phyloP scores from a whole-genome alignment of 768 basidiomycete genomes.

The Crassisporium funariophilum region DNA sequence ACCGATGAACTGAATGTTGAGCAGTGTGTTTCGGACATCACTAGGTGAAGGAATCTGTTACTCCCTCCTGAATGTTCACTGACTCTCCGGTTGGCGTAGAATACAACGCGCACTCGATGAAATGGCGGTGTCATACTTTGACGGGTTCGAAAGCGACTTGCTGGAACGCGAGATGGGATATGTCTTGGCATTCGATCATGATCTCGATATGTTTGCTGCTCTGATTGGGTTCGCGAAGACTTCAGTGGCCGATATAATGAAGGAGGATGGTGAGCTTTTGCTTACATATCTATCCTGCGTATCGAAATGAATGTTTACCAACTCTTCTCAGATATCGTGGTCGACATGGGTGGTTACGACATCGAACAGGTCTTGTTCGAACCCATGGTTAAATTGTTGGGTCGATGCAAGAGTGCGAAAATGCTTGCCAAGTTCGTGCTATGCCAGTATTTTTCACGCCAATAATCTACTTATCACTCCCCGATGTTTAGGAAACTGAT shows the following conservation, averaged over 20 bases:
- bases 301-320: not conserved
- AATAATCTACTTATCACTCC: not conserved
- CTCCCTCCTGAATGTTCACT: too few relatives aligned
- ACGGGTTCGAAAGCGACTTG: constrained; percentile 79
- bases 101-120: constrained; percentile 96
- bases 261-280: constrained; percentile 68
- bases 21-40: constrained; percentile 90
- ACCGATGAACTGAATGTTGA: constrained; percentile 91
- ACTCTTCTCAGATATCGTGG: constrained; percentile 56
- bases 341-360: constrained; percentile 76
- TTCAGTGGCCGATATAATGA: constrained; percentile 67
- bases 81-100: too few relatives aligned
- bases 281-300: not conserved
- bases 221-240: constrained; percentile 91
- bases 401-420: constrained; percentile 82
- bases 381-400: constrained; percentile 81
- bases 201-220: constrained; percentile 92
- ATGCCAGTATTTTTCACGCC: not conserved
- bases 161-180: constrained; percentile 90
- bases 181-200: constrained; percentile 80
- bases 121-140: constrained; percentile 85
- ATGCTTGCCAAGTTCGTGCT: constrained; percentile 68
- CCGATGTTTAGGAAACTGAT: constrained; percentile 90
- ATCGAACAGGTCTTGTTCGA: constrained; percentile 76
- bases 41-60: too few relatives aligned